Percentiles rank a stretch among this genome's conserved stretches.
phyloP scores from a whole-genome alignment of 2,329 filamentous ascomycete genomes.

The Fusarium oligoseptatum region DNA sequence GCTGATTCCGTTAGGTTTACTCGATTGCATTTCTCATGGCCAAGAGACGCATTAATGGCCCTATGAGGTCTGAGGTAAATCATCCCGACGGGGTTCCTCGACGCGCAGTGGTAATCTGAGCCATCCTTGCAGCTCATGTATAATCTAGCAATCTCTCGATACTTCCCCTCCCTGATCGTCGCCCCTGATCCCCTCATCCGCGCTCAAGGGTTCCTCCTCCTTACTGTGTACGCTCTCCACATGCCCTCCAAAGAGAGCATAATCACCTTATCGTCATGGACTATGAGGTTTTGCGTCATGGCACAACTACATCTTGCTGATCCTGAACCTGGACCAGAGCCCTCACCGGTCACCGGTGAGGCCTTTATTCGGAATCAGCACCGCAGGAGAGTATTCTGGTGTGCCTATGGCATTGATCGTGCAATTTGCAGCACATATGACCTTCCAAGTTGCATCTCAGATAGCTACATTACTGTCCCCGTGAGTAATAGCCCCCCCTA shows the following conservation, averaged over 20 bases:
- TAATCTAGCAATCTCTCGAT: too few species aligned
- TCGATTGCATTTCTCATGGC: too few species aligned
- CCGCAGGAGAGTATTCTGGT: conserved; percentile 47
- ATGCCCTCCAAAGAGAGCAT: not conserved
- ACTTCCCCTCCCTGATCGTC: too few species aligned
- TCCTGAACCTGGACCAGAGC: not conserved
- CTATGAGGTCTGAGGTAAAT: too few species aligned
- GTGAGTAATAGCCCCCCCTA: not conserved
- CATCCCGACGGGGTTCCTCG: too few species aligned
- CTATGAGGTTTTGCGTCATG: not conserved
- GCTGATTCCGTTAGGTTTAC: too few species aligned
- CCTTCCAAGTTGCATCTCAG: not conserved
- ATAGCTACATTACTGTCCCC: not conserved
- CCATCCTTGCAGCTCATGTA: too few species aligned
- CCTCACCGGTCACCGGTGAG: conserved; percentile 2
- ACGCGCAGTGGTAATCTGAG: too few species aligned
- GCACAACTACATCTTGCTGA: not conserved
- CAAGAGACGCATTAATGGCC: too few species aligned
- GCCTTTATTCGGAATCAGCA: conserved; percentile 27
- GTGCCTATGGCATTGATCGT: not conserved
- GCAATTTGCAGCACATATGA: not conserved
- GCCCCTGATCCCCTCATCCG: not conserved
- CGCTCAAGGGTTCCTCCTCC: not conserved
- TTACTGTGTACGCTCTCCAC: not conserved
- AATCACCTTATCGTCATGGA: not conserved